phyloP scores from a whole-genome alignment of 1,139 yeast species.

The Pichia sp. region DNA sequence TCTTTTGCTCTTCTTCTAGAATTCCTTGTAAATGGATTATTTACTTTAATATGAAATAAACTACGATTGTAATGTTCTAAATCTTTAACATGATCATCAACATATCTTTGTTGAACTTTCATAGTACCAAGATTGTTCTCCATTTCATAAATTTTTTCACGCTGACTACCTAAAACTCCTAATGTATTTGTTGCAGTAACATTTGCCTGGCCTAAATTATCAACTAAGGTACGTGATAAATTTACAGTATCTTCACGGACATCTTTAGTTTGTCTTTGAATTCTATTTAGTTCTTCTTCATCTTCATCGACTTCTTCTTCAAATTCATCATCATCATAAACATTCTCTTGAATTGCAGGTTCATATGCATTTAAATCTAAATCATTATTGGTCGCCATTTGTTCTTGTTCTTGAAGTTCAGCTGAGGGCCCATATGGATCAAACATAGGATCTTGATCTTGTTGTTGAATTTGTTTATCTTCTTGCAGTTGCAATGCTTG shows the following conservation, averaged over 20 bases:
- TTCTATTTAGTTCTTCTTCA: slow-evolving; percentile 80
- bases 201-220: slow-evolving; percentile 90
- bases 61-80: slow-evolving; percentile 75
- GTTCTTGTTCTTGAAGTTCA: slow-evolving; percentile 5
- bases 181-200: slow-evolving; percentile 83
- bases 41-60: slow-evolving; percentile 72
- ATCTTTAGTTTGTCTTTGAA: slow-evolving; percentile 70
- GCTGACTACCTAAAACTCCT: slow-evolving; percentile 89
- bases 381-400: slow-evolving; percentile 15
- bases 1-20: slow-evolving; percentile 73
- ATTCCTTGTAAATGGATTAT: slow-evolving; percentile 84
- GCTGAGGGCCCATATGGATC: slow-evolving; percentile 19
- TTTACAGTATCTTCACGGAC: slow-evolving; percentile 69
- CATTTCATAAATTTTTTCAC: slow-evolving; percentile 74
- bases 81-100: slow-evolving; percentile 78
- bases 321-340: slow-evolving; percentile 22
- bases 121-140: slow-evolving; percentile 75
- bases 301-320: slow-evolving; percentile 65
- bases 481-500: slow-evolving; percentile 14
- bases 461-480: slow-evolving; percentile 5
- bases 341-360: slow-evolving; percentile 22
- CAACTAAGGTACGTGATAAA: slow-evolving; percentile 77
- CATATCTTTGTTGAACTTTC: slow-evolving; percentile 75
- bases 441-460: slow-evolving; percentile 11
- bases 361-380: slow-evolving; percentile 28